Evolutionary conservation across 805 yeast genomes (phyloP).

Genomic region (Teunomyces gatunensis): DNA sequence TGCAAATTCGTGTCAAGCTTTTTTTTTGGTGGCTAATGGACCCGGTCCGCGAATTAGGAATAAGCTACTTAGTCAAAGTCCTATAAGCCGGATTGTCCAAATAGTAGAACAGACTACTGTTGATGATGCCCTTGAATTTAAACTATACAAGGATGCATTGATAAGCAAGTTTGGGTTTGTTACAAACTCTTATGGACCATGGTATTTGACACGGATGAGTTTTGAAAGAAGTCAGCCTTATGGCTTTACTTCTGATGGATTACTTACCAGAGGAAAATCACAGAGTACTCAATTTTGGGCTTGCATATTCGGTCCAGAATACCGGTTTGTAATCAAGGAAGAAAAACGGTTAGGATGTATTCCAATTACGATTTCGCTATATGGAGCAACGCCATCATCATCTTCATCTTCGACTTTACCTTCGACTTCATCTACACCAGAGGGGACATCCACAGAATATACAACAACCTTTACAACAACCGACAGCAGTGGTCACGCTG

Average conservation of each 20-base stretch:
- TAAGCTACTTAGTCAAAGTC: neutral
- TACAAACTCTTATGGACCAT: neutral
- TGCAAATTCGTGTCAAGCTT: neutral
- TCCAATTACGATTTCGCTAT: neutral
- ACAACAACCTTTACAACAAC: neutral
- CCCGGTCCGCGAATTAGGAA: neutral
- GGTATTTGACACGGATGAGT: neutral
- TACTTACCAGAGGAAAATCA: neutral
- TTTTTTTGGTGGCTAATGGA: neutral
- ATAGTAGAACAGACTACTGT: neutral
- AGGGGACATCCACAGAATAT: neutral
- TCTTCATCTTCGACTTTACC: too few species aligned
- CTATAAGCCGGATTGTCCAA: neutral
- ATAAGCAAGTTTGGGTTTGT: neutral
- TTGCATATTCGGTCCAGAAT: neutral
- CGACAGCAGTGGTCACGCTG: neutral
- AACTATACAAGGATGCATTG: neutral
- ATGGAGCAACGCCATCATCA: too few species aligned
- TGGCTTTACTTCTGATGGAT: neutral
- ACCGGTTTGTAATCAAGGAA: neutral
- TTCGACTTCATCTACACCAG: neutral
- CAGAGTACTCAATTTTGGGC: neutral
- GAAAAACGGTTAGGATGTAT: neutral
- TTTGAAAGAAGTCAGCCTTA: neutral
- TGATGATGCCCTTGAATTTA: neutral